phyloP scores from a whole-genome alignment of 78 protist genomes.

The Dictyostelium brefeldianum region DNA sequence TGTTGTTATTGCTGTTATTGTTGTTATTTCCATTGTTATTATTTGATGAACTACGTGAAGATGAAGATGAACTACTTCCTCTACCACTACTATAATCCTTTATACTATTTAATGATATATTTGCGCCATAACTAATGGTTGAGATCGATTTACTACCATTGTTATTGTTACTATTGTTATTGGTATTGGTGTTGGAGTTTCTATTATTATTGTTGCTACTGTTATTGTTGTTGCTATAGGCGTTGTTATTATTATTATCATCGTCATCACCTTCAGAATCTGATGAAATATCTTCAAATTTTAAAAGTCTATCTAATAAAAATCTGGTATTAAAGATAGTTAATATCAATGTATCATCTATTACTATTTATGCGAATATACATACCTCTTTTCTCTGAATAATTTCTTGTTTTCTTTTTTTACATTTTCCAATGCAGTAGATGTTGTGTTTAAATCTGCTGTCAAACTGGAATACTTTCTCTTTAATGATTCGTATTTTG shows the following conservation, averaged over 20 bases:
- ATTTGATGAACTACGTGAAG: too few species aligned
- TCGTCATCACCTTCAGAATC: conserved; percentile 44
- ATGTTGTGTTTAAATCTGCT: conserved; percentile 2
- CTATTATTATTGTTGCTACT: neutral
- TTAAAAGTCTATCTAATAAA: conserved; percentile 47
- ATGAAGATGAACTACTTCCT: neutral
- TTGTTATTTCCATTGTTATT: too few species aligned
- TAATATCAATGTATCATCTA: neutral
- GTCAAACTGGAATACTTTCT: conserved; percentile 14
- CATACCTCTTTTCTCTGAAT: conserved; percentile 47
- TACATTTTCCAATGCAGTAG: neutral
- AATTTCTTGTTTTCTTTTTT: conserved; percentile 38
- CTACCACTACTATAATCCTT: neutral
- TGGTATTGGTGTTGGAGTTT: conserved; percentile 27
- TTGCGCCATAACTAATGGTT: neutral
- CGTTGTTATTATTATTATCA: neutral
- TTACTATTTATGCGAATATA: neutral
- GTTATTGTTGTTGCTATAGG: neutral
- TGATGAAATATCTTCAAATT: conserved; percentile 65
- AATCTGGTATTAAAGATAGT: conserved; percentile 16
- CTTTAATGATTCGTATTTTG: conserved; percentile 32
- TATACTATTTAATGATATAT: neutral
- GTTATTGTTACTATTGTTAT: neutral
- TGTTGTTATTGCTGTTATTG: neutral
- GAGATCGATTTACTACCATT: neutral